Conservation (phyloP, 148 eudicot species). For the Vaccinium corymbosum region DNA sequence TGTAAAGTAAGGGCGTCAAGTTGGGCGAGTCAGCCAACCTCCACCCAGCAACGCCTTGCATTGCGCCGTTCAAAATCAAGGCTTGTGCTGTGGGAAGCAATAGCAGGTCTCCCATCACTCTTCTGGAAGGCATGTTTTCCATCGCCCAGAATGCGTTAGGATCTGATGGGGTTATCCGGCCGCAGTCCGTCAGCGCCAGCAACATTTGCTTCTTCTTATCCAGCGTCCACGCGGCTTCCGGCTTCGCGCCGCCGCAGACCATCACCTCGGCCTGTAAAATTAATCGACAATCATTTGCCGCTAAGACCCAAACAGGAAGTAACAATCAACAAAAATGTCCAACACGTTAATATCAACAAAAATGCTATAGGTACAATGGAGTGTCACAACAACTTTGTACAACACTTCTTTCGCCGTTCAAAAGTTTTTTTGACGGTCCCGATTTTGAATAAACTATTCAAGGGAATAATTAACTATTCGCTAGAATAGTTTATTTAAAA, state of each 20-base stretch:
- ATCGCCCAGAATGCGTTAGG: slow-evolving; percentile 48
- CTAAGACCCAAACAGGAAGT: too few species aligned
- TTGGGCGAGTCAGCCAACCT: slow-evolving; percentile 39
- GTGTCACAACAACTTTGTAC: too few species aligned
- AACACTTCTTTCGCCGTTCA: too few species aligned
- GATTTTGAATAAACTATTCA: too few species aligned
- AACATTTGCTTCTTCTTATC: slow-evolving; percentile 23
- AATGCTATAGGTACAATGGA: too few species aligned
- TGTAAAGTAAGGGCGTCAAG: slow-evolving; percentile 52
- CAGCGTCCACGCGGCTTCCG: slow-evolving; percentile 26
- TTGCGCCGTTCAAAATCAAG: slow-evolving; percentile 65
- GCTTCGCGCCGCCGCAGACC: slow-evolving; percentile 62
- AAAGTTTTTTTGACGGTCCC: too few species aligned
- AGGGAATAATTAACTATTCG: too few species aligned
- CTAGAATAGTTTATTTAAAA: too few species aligned
- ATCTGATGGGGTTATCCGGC: slow-evolving; percentile 33
- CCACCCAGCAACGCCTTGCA: slow-evolving; percentile 71
- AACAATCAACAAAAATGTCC: too few species aligned
- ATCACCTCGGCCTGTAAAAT: slow-evolving; percentile 36
- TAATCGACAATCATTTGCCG: too few species aligned
- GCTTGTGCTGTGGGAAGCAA: slow-evolving; percentile 63
- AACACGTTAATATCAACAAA: too few species aligned
- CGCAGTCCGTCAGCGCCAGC: slow-evolving; percentile 58
- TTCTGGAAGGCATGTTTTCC: slow-evolving; percentile 63
- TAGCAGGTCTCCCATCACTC: slow-evolving; percentile 81